These are phyloP conservation scores for Panaeolus cyanescens DNA, from an alignment of 768 basidiomycete species.

Conservation along the genomic window DNA sequence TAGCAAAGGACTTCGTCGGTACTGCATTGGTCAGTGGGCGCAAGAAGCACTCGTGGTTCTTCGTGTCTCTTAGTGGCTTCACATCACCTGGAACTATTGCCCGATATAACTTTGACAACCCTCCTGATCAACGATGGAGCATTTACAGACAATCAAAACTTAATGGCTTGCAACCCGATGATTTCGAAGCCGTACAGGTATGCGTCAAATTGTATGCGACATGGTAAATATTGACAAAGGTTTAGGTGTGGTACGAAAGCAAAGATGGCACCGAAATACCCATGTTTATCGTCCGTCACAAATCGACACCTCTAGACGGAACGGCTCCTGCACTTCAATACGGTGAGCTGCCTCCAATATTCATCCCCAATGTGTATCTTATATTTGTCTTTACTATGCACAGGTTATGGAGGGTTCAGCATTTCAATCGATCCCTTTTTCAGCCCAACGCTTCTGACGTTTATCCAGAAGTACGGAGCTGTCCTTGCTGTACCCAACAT, in stretches of 20 bases:
- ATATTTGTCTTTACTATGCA: not conserved
- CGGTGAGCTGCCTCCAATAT: conserved; percentile 37
- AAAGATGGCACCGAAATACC: conserved; percentile 82
- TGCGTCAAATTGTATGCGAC: not conserved
- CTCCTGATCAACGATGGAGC: conserved; percentile 51
- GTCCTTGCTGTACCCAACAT: conserved; percentile 62
- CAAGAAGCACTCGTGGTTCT: conserved; percentile 60
- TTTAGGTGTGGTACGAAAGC: conserved; percentile 73
- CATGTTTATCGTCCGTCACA: conserved; percentile 84
- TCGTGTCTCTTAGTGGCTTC: conserved; percentile 66
- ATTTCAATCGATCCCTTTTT: conserved; percentile 75
- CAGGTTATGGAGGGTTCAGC: conserved; percentile 83
- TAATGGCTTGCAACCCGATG: conserved; percentile 60
- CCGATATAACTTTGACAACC: conserved; percentile 64
- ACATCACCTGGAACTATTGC: conserved; percentile 70
- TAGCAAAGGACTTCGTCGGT: conserved; percentile 72
- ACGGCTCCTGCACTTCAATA: conserved; percentile 79
- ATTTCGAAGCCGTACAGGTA: conserved; percentile 72
- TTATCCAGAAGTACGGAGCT: conserved; percentile 70
- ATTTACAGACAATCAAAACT: conserved; percentile 60
- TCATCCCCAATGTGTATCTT: not conserved
- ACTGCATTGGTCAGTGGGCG: conserved; percentile 53
- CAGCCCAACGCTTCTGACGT: conserved; percentile 69
- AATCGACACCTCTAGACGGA: conserved; percentile 68
- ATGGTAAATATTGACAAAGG: not conserved